Evolutionary conservation across 1,284 basidiomycete species (phyloP).

Genomic region (Mycena sp.): DNA sequence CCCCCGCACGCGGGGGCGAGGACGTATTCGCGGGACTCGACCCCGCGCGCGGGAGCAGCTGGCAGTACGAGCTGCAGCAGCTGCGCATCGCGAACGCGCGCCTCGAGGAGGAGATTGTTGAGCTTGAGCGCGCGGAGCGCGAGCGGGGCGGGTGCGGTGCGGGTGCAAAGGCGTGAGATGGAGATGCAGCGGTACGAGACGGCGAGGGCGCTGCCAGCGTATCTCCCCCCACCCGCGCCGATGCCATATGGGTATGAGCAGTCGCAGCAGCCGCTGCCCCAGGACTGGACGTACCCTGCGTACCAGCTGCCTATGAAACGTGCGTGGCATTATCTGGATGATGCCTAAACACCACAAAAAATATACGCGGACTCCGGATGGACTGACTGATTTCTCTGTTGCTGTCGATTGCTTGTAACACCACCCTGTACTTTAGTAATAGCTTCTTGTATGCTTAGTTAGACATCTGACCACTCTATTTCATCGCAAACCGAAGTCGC

Average conservation of each 20-base stretch:
- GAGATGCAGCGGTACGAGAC: neutral
- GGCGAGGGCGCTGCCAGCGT: neutral
- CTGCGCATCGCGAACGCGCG: conserved; percentile 80
- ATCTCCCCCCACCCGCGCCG: too few species aligned
- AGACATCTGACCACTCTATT: neutral
- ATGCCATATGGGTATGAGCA: neutral
- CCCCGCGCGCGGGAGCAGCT: too few species aligned
- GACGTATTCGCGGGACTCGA: too few species aligned
- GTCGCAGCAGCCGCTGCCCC: neutral
- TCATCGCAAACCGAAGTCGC: too few species aligned
- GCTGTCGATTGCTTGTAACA: too few species aligned
- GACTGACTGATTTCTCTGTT: too few species aligned
- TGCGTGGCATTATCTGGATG: conserved; percentile 19
- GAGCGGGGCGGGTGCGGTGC: conserved; percentile 59
- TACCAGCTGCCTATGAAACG: conserved; percentile 26
- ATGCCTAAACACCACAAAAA: neutral
- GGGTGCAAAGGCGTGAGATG: conserved; percentile 45
- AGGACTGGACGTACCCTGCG: neutral
- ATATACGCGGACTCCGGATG: too few species aligned
- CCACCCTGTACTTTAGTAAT: too few species aligned
- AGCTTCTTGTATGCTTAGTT: too few species aligned
- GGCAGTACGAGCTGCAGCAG: conserved; percentile 87
- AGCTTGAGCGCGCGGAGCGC: too few species aligned
- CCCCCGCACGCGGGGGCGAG: conserved; percentile 30
- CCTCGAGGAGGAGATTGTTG: conserved; percentile 55